Evolutionary conservation across 2,329 filamentous ascomycete genomes (phyloP).

Genomic region (Xylaria sp.): DNA sequence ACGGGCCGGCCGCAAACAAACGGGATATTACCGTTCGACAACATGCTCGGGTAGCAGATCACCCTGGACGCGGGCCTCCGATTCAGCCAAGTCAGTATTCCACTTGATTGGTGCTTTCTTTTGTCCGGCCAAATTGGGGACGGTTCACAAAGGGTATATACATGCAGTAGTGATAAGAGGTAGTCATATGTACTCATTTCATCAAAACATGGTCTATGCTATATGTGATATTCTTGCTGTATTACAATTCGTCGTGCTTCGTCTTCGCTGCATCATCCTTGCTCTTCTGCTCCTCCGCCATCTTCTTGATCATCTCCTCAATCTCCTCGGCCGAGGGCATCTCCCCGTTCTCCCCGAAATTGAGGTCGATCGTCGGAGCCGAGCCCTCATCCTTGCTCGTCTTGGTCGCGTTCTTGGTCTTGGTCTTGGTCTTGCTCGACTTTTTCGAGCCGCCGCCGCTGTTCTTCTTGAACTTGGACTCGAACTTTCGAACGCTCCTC

Average conservation of each 20-base stretch:
- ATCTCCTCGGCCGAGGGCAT: constrained; percentile 60
- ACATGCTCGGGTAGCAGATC: too few relatives aligned
- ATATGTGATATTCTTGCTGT: constrained; percentile 36
- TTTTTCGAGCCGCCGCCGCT: constrained; percentile 53
- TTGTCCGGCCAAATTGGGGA: neutral
- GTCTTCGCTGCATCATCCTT: constrained; percentile 41
- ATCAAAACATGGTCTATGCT: constrained; percentile 40
- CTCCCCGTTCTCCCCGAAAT: constrained; percentile 54
- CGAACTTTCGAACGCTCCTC: constrained; percentile 70
- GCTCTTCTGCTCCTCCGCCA: constrained; percentile 48
- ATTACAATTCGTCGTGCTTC: constrained; percentile 47
- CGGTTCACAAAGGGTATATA: neutral
- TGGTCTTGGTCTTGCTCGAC: constrained; percentile 55
- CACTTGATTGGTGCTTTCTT: neutral
- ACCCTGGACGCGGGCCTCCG: too few relatives aligned
- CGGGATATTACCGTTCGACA: neutral
- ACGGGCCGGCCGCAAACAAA: constrained; percentile 17
- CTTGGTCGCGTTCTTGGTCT: constrained; percentile 50
- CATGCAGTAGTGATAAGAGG: constrained; percentile 9
- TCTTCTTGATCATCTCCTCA: constrained; percentile 64
- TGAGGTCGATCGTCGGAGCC: constrained; percentile 54
- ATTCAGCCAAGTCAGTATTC: neutral
- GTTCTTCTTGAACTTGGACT: constrained; percentile 57
- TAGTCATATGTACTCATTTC: constrained; percentile 40
- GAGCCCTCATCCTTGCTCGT: constrained; percentile 47